Evolutionary conservation across 164 flowering plant species (phyloP), one percentile per base, ranked within the genome.

Genomic region (Kalanchoe fedtschenkoi): DNA sequence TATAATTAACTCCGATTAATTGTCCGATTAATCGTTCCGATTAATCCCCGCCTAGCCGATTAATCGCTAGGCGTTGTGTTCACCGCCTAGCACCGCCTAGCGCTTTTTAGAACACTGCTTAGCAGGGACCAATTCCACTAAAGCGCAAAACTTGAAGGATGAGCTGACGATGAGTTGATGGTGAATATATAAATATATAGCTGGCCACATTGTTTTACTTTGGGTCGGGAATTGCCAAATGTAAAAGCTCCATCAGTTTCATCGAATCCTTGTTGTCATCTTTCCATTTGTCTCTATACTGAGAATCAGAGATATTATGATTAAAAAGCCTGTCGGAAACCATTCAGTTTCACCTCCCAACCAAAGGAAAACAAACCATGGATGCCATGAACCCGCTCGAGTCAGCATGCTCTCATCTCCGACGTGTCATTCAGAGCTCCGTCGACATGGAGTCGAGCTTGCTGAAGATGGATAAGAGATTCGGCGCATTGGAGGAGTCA

Each of bases 401-500:
- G 26, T 19, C 39, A 3, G 78, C 90, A 0, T 74, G 80, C 10
- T 69, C 80, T 0, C 78, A 83, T 64, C 69, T 87, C 64, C 73
- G 63, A 63, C 65, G 34, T 17, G 70, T 87, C 44, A 77, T 85
- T 15, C 71, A 70, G 58, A 42, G 66, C 4, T 77, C 87, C 15
- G 10, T 43, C 19, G 29, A 39, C 29, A 34, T 76, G 70, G 81
- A 79, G 61, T 21, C 65, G 22, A 73, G 56, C 61, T 72, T 83
- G 0, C 62, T 19, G 9, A 62, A 74, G 30, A 79, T 80, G 73
- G 88, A 85, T 57, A 70, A 60, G 51, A 76, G 61, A 14, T 72
- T 85, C 37, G 63, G 62, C 8, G 0, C 46, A 8, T 64, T 79
- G 0, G 68, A 74, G 33, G 75, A 81, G 51, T 65, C 69, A 32